Evolutionary conservation across 176 grass and related monocot species (phyloP), one percentile per base, ranked within the genome.

Genomic region (Cenchrus americanus): DNA sequence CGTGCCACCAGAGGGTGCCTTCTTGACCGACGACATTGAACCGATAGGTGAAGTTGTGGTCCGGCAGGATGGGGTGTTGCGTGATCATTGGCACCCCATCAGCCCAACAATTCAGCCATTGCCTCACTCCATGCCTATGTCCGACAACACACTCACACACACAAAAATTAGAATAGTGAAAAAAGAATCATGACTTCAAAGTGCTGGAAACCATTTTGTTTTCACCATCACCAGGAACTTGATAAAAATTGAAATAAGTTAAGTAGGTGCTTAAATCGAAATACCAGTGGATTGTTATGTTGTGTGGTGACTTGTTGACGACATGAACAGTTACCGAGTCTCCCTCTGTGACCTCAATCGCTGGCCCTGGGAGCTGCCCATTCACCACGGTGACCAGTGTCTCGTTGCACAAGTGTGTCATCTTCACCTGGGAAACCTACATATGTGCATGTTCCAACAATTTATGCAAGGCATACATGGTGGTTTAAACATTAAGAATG

Each of bases 1-100:
- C 71, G 11, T 88, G 86, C 86, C 86, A 83, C 80, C 79, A 87
- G 15, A 87, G 61, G 10, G 86, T 88, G 5, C 86, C 86, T 26
- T 78, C 80, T 24, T 88, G 71, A 0, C 19, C 54, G 2, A 18
- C 17, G 12, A 87, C 49, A 14, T 50, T 5, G 44, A 87, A 46
- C 41, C 62, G 62, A 40, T 87, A 82, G 5, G 85, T 87, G 41
- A 76, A 68, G 61, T 61, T 76, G 34, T 37, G 8, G 49, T 59
- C 59, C 5, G 73, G 52, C 3, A 7, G 17, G 49, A 76, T 76
- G 15, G 73, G 73, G 9, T 15, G 12, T 7, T 76, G 50, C 15
- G 73, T 76, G 6, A 76, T 41, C 49, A 57, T 57, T 6, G 50
- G 30, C 30, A 58, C 73, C 2, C 73, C 73, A 9, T 76, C 73